Base-by-base conservation (phyloP, 176 grass and related monocot species). In the Calamus simplicifolius region DNA sequence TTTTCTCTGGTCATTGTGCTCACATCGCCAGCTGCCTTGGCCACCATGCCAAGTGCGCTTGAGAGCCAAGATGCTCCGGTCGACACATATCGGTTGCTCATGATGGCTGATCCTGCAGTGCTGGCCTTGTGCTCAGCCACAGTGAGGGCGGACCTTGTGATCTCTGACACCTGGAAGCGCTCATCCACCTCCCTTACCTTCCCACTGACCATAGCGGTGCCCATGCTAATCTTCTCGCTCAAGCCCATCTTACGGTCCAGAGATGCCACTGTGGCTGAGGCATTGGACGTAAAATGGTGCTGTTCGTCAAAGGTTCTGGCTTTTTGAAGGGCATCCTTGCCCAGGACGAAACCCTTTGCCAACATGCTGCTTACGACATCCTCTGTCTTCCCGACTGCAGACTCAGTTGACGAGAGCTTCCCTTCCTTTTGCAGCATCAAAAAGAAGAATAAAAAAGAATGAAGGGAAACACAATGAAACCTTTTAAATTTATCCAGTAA, bases 311-410 rank as follows among this genome's bases (percentile, higher is more conserved):
- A 91, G 21, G 79, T 70, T 62, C 70, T 98, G 7, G 93, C 93
- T 61, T 52, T 26, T 51, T 82, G 80, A 52, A 98, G 75, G 43
- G 87, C 93, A 48, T 98, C 87, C 31, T 88, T 88, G 68, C 93
- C 85, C 56, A 98, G 87, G 50, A 98, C 87, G 70, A 85, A 98
- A 31, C 93, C 93, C 60, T 88, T 98, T 53, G 93, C 93, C 75
- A 98, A 56, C 93, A 98, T 98, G 72, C 81, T 85, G 75, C 93
- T 98, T 31, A 92, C 84, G 54, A 98, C 84, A 80, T 98, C 87
- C 76, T 98, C 93, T 29, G 93, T 84, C 73, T 98, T 98, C 66
- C 62, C 78, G 17, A 92, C 87, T 66, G 81, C 81, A 49, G 73
- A 87, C 75, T 84, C 63, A 51, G 75, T 55, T 66, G 75, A 69